These are phyloP conservation scores for Aristolochia californica DNA, from an alignment of 164 flowering plant species.

Conservation along the genomic window DNA sequence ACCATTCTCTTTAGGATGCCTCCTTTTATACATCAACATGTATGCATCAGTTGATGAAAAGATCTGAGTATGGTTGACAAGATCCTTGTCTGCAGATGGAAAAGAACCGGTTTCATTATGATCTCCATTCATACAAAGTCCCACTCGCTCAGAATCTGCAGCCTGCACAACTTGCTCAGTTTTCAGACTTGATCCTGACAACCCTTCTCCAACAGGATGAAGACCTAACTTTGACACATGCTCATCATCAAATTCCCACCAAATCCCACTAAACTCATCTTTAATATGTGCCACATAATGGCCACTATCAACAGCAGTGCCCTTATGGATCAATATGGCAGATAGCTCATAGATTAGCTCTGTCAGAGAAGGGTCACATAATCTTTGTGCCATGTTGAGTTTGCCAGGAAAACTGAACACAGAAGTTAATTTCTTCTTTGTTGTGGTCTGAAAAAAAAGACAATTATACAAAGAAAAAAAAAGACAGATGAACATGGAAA, in stretches of 20 bases:
- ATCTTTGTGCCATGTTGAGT: constrained; percentile 55
- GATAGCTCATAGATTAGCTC: constrained; percentile 65
- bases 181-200: constrained; percentile 43
- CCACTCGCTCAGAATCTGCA: constrained; percentile 17
- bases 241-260: constrained; percentile 99
- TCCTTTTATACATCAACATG: constrained; percentile 78
- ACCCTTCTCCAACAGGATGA: constrained; percentile 74
- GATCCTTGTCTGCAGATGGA: constrained; percentile 22
- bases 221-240: constrained; percentile 64
- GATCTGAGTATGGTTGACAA: constrained; percentile 17
- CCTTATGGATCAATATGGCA: constrained; percentile 89
- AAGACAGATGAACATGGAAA: background rate
- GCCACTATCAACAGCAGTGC: constrained; percentile 88
- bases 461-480: background rate
- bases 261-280: constrained; percentile 64
- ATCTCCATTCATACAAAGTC: constrained; percentile 25
- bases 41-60: constrained; percentile 93
- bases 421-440: constrained; percentile 82
- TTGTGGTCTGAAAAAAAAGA: constrained; percentile 55
- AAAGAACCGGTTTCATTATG: constrained; percentile 12
- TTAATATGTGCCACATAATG: constrained; percentile 90
- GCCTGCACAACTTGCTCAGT: constrained; percentile 9
- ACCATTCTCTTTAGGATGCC: constrained; percentile 13
- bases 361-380: constrained; percentile 37
- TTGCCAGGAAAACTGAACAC: constrained; percentile 67